Evolutionary conservation across 768 basidiomycete species (phyloP), one percentile per base, ranked within the genome.

Genomic region (Xerocomellus chrysenteron): DNA sequence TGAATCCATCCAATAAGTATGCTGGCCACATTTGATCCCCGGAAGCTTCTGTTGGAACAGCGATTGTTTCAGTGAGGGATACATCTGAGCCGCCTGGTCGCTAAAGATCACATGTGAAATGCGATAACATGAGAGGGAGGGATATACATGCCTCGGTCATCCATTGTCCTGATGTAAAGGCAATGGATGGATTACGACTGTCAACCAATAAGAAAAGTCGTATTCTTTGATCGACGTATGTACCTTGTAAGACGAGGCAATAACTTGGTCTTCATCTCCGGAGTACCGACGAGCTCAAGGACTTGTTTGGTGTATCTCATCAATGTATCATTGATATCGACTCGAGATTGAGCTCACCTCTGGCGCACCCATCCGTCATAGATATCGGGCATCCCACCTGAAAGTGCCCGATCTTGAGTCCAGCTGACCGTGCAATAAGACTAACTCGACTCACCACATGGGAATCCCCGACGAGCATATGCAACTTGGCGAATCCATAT

Each of bases 21-120:
- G 1, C 26, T 28, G 26, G 26, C 26, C 26, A 28, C 89, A 91
- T 72, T 7, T 41, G 52, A 54, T 75, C 66, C 2, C 56, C 57
- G 36, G 73, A 60, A 35, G 61, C 65, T 8, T 73, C 68, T 0
- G 75, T 68, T 3, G 76, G 68, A 26, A 64, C 65, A 2, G 87
- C 89, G 0, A 74, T 74, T 1, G 88, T 90, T 67, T 91, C 89
- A 1, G 86, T 87, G 50, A 82, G 79, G 4, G 86, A 88, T 28
- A 28, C 2, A 28, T 28, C 26, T 28, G 26, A 28, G 4, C 26
- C 26, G 26, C 26, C 26, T 5, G 26, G 26, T 3, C 26, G 26
- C 26, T 28, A 28, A 28, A 28, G 26, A 28, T 28, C 26, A 28
- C 26, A 28, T 5, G 26, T 28, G 26, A 28, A 28, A 28, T 28